Conservation (phyloP, 2,329 filamentous ascomycete genomes). For the Arthrinium phaeospermum region DNA sequence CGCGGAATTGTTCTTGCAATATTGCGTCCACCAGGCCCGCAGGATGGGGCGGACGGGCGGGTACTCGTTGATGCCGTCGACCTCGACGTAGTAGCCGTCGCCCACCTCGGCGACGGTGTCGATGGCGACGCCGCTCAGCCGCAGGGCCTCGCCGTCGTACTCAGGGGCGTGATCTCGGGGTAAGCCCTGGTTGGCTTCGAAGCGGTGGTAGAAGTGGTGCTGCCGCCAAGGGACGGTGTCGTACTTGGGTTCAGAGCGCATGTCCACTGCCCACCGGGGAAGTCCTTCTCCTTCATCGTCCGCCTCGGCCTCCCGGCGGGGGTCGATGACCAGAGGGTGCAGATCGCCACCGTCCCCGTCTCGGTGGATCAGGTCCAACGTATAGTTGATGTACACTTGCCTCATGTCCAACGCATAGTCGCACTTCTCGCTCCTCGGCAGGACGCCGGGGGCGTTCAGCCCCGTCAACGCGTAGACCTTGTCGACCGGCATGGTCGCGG, state of each 20-base stretch:
- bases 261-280: not conserved
- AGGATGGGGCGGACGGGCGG: not conserved
- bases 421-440: constrained; percentile 15
- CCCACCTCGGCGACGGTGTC: not conserved
- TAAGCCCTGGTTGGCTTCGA: not conserved
- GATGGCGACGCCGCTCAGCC: not conserved
- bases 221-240: not conserved
- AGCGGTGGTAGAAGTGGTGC: not conserved
- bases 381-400: not conserved
- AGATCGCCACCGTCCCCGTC: not conserved
- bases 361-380: not conserved
- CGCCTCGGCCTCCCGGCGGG: not conserved
- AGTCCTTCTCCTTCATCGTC: not conserved
- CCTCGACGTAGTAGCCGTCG: not conserved
- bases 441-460: not conserved
- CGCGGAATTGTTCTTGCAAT: not conserved
- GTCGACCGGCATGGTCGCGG: not conserved
- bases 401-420: not conserved
- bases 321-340: not conserved
- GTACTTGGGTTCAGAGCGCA: not conserved
- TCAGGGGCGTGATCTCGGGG: not conserved
- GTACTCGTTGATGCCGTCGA: not conserved
- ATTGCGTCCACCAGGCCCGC: not conserved
- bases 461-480: constrained; percentile 16
- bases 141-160: not conserved